phyloP scores from a whole-genome alignment of 129 eudicot genomes.

The Helianthus tuberosus region DNA sequence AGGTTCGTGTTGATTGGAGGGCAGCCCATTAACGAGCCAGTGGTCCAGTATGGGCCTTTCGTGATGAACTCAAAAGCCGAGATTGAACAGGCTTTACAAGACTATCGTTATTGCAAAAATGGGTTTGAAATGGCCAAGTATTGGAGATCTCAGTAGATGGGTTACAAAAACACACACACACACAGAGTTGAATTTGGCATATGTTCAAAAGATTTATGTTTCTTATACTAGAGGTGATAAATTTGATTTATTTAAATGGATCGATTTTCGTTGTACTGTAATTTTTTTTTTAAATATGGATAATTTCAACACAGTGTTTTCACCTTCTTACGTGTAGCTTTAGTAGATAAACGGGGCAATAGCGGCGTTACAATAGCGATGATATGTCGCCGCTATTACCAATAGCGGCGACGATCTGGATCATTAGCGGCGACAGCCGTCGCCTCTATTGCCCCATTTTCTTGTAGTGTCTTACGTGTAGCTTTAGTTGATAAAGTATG shows the following conservation, averaged over 20 bases:
- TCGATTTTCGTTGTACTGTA: not conserved
- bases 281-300: not conserved
- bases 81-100: slow-evolving; percentile 76
- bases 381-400: too few relatives aligned
- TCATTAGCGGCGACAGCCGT: too few relatives aligned
- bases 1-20: slow-evolving; percentile 81
- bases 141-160: slow-evolving; percentile 73
- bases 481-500: not conserved
- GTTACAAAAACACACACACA: not conserved
- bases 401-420: too few relatives aligned
- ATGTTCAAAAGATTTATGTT: not conserved
- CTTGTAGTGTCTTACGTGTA: too few relatives aligned
- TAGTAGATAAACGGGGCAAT: too few relatives aligned
- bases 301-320: not conserved
- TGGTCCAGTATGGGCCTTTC: slow-evolving; percentile 90
- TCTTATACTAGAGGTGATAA: not conserved
- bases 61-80: slow-evolving; percentile 95
- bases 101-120: slow-evolving; percentile 69
- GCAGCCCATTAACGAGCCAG: slow-evolving; percentile 78
- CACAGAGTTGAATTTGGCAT: slow-evolving; percentile 10
- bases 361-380: too few relatives aligned
- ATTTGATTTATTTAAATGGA: not conserved
- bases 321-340: not conserved
- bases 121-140: slow-evolving; percentile 88
- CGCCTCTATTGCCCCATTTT: too few relatives aligned